These are phyloP conservation scores for Kregervanrija fluxuum DNA, from an alignment of 805 yeast genomes.

Conservation along the genomic window DNA sequence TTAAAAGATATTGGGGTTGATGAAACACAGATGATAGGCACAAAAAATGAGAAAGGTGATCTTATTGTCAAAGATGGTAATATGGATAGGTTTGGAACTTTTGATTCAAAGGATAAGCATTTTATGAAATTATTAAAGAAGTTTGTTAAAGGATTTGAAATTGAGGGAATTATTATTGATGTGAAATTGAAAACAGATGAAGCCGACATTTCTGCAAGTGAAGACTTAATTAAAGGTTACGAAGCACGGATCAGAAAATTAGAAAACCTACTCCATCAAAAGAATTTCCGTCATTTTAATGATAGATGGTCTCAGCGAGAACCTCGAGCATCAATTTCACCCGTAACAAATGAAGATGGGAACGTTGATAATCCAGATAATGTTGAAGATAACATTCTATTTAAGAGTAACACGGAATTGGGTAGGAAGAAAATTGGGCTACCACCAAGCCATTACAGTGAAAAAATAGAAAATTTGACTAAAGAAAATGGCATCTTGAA, in stretches of 20 bases:
- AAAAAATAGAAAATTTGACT: slow-evolving; percentile 16
- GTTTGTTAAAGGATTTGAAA: slow-evolving; percentile 38
- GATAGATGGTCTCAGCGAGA: slow-evolving; percentile 26
- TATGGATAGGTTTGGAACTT: slow-evolving; percentile 24
- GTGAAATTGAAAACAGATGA: slow-evolving; percentile 30
- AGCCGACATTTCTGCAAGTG: slow-evolving; percentile 4
- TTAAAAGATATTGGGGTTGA: slow-evolving; percentile 20
- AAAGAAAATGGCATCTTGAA: slow-evolving; percentile 17
- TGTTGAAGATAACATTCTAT: slow-evolving; percentile 6
- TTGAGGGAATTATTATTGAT: slow-evolving; percentile 25
- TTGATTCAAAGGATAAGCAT: slow-evolving; percentile 23
- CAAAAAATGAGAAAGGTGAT: slow-evolving; percentile 16
- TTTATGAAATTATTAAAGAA: slow-evolving; percentile 34
- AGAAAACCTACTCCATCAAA: slow-evolving; percentile 72
- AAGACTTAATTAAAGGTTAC: slow-evolving; percentile 51
- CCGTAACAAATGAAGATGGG: slow-evolving; percentile 6
- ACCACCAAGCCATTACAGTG: slow-evolving; percentile 24
- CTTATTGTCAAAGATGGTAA: slow-evolving; percentile 19
- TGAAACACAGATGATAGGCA: neutral
- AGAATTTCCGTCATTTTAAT: slow-evolving; percentile 49
- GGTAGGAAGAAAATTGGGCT: slow-evolving; percentile 20
- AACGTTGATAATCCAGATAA: slow-evolving; percentile 11
- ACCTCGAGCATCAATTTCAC: neutral
- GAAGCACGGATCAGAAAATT: slow-evolving; percentile 67
- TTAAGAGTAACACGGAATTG: slow-evolving; percentile 7